Conservation (phyloP, 495 filamentous ascomycete genomes). For the Neurospora discreta region DNA sequence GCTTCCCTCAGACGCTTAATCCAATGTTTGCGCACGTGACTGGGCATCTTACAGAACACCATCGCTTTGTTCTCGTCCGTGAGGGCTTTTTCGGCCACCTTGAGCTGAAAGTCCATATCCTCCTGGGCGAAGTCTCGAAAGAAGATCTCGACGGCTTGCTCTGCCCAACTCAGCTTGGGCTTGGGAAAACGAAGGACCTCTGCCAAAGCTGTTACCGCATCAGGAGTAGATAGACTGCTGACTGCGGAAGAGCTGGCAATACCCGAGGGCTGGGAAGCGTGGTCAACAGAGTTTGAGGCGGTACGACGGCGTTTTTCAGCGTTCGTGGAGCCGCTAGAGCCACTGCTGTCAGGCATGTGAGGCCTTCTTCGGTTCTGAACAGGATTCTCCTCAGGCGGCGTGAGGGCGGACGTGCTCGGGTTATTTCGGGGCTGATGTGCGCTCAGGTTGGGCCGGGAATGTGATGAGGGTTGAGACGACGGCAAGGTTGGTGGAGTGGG, state of each 20-base stretch:
- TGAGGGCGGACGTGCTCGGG: conserved; percentile 27
- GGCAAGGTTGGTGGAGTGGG: conserved; percentile 2
- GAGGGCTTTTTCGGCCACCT: conserved; percentile 40
- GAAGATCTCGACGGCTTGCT: conserved; percentile 40
- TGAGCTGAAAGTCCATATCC: conserved; percentile 38
- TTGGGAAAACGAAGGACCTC: conserved; percentile 17
- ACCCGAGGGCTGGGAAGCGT: neutral
- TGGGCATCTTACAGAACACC: conserved; percentile 43
- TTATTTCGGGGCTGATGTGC: conserved; percentile 4
- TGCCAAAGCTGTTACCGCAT: conserved; percentile 19
- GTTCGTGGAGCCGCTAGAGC: neutral
- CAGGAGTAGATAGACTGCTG: neutral
- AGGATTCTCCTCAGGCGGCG: conserved; percentile 36
- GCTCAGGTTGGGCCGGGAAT: conserved; percentile 11
- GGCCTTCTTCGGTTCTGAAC: conserved; percentile 24
- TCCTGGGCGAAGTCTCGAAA: conserved; percentile 38
- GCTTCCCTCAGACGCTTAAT: conserved; percentile 34
- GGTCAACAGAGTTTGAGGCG: conserved; percentile 13
- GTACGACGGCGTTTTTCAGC: conserved; percentile 35
- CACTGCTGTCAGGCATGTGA: conserved; percentile 9
- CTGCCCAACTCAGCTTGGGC: conserved; percentile 25
- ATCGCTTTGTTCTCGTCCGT: conserved; percentile 43
- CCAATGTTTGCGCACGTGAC: conserved; percentile 33
- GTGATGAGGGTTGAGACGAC: conserved; percentile 1
- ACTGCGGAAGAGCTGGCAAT: conserved; percentile 13